phyloP scores from a whole-genome alignment of 768 basidiomycete species.

The Candolleomyces eurysporus region DNA sequence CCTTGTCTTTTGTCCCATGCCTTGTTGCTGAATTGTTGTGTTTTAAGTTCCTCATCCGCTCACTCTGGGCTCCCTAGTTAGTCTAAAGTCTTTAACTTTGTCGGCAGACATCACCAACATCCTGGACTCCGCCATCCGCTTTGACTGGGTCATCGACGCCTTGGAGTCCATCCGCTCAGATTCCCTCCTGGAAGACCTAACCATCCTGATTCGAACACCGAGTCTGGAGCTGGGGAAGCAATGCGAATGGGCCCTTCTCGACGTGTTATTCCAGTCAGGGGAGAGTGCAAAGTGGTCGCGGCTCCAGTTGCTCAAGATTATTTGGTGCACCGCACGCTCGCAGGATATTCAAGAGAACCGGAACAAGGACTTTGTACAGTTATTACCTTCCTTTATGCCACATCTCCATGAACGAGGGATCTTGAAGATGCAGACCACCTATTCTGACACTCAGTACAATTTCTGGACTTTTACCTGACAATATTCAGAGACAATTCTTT shows the following conservation, averaged over 20 bases:
- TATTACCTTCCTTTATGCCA: constrained; percentile 6
- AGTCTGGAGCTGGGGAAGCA: constrained; percentile 5
- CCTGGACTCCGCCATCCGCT: constrained; percentile 1
- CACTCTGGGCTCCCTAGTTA: neutral
- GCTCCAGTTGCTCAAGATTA: constrained; percentile 1
- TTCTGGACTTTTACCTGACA: constrained; percentile 9
- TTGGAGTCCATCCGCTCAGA: neutral
- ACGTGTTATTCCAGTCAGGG: neutral
- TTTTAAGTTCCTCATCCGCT: constrained; percentile 1
- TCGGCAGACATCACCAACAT: constrained; percentile 7
- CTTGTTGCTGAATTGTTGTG: neutral
- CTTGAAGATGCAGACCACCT: constrained; percentile 4
- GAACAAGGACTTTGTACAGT: constrained; percentile 4
- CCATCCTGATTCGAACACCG: constrained; percentile 7
- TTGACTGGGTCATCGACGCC: constrained; percentile 4
- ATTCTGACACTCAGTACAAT: constrained; percentile 10
- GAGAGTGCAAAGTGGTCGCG: neutral
- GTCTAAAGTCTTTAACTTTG: constrained; percentile 3
- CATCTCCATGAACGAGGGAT: constrained; percentile 2
- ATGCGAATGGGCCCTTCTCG: constrained; percentile 7
- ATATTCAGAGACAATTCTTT: no score
- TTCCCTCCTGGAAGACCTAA: constrained; percentile 3
- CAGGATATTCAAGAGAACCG: constrained; percentile 7
- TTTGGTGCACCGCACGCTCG: constrained; percentile 8
- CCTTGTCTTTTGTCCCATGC: neutral